phyloP scores from a whole-genome alignment of 495 filamentous ascomycete species.

The Letharia columbiana region DNA sequence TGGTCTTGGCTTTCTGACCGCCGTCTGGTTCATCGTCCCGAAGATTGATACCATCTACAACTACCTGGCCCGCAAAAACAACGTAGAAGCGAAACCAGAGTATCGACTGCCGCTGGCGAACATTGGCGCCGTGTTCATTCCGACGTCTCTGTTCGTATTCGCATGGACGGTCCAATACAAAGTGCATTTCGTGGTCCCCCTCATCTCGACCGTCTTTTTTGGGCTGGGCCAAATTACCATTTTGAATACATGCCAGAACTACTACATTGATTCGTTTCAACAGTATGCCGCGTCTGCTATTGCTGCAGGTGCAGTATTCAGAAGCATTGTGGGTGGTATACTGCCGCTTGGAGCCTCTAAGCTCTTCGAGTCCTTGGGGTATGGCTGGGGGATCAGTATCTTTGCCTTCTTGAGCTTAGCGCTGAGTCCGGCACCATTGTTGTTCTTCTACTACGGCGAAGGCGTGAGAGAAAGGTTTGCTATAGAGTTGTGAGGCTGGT shows the following conservation, averaged over 20 bases:
- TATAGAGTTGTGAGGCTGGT: constrained; percentile 25
- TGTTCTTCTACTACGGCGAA: constrained; percentile 47
- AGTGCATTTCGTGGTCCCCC: constrained; percentile 51
- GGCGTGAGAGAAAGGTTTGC: constrained; percentile 38
- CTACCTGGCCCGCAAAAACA: constrained; percentile 25
- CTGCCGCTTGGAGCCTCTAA: constrained; percentile 45
- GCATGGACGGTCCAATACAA: constrained; percentile 53
- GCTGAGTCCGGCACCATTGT: constrained; percentile 42
- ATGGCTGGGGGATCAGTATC: constrained; percentile 50
- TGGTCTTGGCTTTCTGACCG: constrained; percentile 44
- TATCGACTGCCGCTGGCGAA: constrained; percentile 43
- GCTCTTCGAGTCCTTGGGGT: constrained; percentile 44
- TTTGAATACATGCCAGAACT: constrained; percentile 51
- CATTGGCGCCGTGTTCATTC: constrained; percentile 40
- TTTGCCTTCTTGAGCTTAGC: constrained; percentile 46
- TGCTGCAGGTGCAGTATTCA: constrained; percentile 45
- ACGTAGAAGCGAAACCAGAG: constrained; percentile 28
- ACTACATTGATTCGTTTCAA: constrained; percentile 60
- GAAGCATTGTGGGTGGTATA: constrained; percentile 48
- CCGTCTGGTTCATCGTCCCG: constrained; percentile 36
- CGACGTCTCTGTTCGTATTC: constrained; percentile 53
- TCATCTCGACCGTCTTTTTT: constrained; percentile 49
- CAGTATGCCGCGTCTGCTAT: constrained; percentile 52
- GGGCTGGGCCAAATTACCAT: constrained; percentile 52
- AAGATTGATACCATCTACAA: constrained; percentile 35